Percentiles rank a stretch among this genome's conserved stretches.
phyloP scores from a whole-genome alignment of 768 basidiomycete genomes.

The Lactarius deliciosus region DNA sequence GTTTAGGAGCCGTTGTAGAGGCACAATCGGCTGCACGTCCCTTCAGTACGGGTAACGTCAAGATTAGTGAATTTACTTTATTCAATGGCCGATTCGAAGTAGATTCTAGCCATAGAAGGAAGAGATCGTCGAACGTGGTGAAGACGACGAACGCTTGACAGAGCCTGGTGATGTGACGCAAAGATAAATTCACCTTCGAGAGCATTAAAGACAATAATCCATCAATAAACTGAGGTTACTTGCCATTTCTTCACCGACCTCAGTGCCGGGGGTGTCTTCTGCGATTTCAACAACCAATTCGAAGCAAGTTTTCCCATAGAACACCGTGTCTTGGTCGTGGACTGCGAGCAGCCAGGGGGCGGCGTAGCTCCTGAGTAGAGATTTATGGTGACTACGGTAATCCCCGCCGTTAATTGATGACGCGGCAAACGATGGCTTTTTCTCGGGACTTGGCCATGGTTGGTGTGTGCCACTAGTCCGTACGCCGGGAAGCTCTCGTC shows the following conservation, averaged over 20 bases:
- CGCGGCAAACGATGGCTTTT: constrained; percentile 38
- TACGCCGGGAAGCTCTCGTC: constrained; percentile 62
- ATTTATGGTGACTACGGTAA: constrained; percentile 60
- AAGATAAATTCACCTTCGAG: constrained; percentile 25
- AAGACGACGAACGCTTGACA: constrained; percentile 54
- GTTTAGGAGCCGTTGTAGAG: constrained; percentile 58
- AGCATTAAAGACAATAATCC: neutral
- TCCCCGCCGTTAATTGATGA: constrained; percentile 64
- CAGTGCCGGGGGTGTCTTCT: constrained; percentile 32
- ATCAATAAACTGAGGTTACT: constrained; percentile 2
- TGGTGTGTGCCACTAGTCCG: constrained; percentile 43
- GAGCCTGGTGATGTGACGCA: constrained; percentile 55
- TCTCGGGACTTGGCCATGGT: constrained; percentile 54
- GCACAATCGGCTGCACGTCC: constrained; percentile 46
- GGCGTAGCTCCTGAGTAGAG: constrained; percentile 55
- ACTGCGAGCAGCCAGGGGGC: constrained; percentile 68
- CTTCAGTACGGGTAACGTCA: constrained; percentile 12
- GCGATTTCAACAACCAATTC: constrained; percentile 52
- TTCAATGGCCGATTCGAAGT: constrained; percentile 39
- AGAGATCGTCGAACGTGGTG: constrained; percentile 55
- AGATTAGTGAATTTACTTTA: constrained; percentile 39
- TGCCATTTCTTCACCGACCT: constrained; percentile 13
- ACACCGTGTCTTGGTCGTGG: constrained; percentile 55
- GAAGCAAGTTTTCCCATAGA: constrained; percentile 55
- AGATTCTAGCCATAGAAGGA: constrained; percentile 58